These are phyloP conservation scores for Colletotrichum spaethianum DNA, from an alignment of 2,329 filamentous ascomycete genomes.

Conservation along the genomic window DNA sequence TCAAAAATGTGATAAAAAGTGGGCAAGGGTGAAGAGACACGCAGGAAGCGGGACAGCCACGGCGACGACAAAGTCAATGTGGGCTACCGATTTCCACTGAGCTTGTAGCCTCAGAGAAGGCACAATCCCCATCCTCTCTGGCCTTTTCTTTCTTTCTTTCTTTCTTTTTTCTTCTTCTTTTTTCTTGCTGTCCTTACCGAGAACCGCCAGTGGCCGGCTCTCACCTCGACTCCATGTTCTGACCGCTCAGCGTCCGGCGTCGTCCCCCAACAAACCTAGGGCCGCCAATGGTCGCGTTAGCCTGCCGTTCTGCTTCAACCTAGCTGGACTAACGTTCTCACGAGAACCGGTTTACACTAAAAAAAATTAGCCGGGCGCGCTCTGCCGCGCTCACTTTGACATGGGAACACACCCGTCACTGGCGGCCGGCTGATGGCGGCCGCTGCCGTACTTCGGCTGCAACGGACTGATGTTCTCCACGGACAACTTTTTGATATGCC, in stretches of 20 bases:
- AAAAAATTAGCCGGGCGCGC: constrained; percentile 1
- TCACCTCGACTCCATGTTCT: not conserved
- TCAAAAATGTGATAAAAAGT: not conserved
- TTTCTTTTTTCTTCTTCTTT: not conserved
- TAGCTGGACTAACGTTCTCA: constrained; percentile 12
- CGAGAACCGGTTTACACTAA: constrained; percentile 25
- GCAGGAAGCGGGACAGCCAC: constrained; percentile 17
- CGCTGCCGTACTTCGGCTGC: constrained; percentile 25
- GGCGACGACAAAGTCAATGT: not conserved
- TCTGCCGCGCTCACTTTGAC: constrained; percentile 10
- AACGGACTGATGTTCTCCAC: constrained; percentile 8
- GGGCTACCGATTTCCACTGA: constrained; percentile 19
- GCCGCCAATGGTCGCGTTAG: constrained; percentile 12
- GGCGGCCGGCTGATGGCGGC: constrained; percentile 19
- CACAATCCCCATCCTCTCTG: not conserved
- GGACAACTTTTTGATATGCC: constrained; percentile 5
- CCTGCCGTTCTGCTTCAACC: constrained; percentile 1
- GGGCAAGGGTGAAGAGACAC: constrained; percentile 1
- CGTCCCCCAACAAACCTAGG: constrained; percentile 2
- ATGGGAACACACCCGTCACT: constrained; percentile 16
- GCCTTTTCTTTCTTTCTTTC: constrained; percentile 12
- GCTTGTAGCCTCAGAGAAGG: constrained; percentile 22
- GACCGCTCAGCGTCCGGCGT: constrained; percentile 10
- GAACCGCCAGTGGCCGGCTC: not conserved
- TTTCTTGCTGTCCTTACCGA: constrained; percentile 1